phyloP scores from a whole-genome alignment of 306 rosid genomes.

The cucumber (Cucumis sativus) region DNA sequence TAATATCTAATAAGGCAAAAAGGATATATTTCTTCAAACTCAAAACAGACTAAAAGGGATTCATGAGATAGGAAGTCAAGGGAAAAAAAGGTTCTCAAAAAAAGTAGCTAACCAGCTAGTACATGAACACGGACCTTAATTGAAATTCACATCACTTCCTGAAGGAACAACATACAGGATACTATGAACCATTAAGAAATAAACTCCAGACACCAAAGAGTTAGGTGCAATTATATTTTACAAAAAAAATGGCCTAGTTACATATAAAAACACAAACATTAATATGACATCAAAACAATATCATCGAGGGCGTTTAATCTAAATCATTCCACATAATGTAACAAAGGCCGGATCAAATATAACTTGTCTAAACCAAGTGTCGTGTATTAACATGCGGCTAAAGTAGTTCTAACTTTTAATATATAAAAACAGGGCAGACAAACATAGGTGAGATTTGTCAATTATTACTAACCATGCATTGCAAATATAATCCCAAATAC shows the following conservation, averaged over 20 bases:
- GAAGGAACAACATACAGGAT: background rate
- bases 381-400: background rate
- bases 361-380: background rate
- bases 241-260: background rate
- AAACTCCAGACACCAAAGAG: background rate
- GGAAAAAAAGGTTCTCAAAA: background rate
- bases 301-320: background rate
- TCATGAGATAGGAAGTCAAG: background rate
- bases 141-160: background rate
- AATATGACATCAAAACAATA: background rate
- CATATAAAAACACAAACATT: background rate
- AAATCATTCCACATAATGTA: background rate
- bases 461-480: background rate
- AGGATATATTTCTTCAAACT: background rate
- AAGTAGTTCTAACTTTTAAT: background rate
- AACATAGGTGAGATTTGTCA: background rate
- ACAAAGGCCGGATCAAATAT: background rate
- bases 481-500: background rate
- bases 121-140: background rate
- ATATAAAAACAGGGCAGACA: background rate
- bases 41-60: background rate
- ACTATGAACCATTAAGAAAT: background rate
- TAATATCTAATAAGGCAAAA: background rate
- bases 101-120: background rate
- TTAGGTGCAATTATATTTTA: background rate